Conservation (phyloP, 176 grass and related monocot species). For the Typha latifolia region DNA sequence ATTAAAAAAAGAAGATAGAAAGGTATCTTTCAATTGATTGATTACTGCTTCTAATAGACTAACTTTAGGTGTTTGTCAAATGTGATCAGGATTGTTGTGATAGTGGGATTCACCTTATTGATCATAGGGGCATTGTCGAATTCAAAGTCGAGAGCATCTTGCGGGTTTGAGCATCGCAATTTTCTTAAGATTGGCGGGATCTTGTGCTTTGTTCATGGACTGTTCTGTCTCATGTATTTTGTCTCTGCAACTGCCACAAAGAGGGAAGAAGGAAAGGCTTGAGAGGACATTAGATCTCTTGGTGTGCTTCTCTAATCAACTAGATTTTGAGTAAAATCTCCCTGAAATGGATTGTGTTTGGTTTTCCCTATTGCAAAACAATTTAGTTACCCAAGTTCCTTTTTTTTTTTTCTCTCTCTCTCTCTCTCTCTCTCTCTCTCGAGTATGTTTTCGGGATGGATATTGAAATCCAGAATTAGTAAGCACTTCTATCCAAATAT, state of each 20-base stretch:
- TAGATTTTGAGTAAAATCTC: neutral
- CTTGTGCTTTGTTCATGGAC: slow-evolving; percentile 69
- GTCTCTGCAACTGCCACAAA: slow-evolving; percentile 49
- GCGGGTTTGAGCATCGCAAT: slow-evolving; percentile 37
- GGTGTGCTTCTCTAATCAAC: slow-evolving; percentile 16
- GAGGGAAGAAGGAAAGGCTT: slow-evolving; percentile 28
- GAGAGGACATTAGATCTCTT: slow-evolving; percentile 14
- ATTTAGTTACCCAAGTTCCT: neutral
- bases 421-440: too few relatives aligned
- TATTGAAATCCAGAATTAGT: too few relatives aligned
- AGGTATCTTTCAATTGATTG: neutral
- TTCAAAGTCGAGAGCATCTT: slow-evolving; percentile 33
- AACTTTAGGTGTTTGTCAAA: neutral
- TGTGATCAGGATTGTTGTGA: slow-evolving; percentile 43
- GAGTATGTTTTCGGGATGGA: too few relatives aligned
- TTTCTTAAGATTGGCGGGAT: slow-evolving; percentile 70
- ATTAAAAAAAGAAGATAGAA: too few relatives aligned
- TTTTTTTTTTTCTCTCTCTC: too few relatives aligned
- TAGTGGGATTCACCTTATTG: slow-evolving; percentile 45
- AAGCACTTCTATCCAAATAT: too few relatives aligned
- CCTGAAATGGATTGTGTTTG: neutral
- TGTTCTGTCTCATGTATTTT: slow-evolving; percentile 64
- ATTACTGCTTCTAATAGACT: neutral
- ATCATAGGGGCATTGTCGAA: slow-evolving; percentile 65
- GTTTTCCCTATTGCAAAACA: too few relatives aligned